phyloP scores from a whole-genome alignment of 2,329 filamentous ascomycete species.

The Penicillium sp. region DNA sequence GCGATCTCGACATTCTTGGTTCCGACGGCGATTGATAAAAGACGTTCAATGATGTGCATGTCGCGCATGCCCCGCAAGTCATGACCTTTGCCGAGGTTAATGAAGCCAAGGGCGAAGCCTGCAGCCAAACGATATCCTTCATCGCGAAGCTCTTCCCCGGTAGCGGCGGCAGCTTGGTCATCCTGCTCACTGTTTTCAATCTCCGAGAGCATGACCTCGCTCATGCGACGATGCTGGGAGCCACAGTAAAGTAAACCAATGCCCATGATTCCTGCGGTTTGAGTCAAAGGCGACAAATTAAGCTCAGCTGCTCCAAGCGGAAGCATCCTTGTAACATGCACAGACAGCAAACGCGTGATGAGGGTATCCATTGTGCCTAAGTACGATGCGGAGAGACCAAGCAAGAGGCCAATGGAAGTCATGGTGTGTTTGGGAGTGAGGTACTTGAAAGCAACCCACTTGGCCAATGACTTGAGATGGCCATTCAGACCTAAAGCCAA shows the following conservation, averaged over 20 bases:
- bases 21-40: slow-evolving; percentile 80
- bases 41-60: slow-evolving; percentile 86
- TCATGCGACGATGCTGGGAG: slow-evolving; percentile 97
- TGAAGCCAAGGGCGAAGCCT: slow-evolving; percentile 87
- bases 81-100: slow-evolving; percentile 88
- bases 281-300: slow-evolving; percentile 87
- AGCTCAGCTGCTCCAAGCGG: slow-evolving; percentile 89
- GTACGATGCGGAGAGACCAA: slow-evolving; percentile 90
- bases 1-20: slow-evolving; percentile 90
- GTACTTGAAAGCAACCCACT: slow-evolving; percentile 99
- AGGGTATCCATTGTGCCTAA: slow-evolving; percentile 96
- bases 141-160: slow-evolving; percentile 77
- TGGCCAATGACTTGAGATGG: slow-evolving; percentile 88
- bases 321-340: slow-evolving; percentile 93
- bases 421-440: slow-evolving; percentile 99
- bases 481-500: slow-evolving; percentile 90
- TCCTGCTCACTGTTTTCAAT: slow-evolving; percentile 85
- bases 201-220: slow-evolving; percentile 97
- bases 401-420: slow-evolving; percentile 93
- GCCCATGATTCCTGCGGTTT: slow-evolving; percentile 95
- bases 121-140: slow-evolving; percentile 96
- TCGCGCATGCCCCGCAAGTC: slow-evolving; percentile 87
- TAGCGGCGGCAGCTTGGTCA: slow-evolving; percentile 55
- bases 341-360: slow-evolving; percentile 87
- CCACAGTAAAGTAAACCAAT: slow-evolving; percentile 92